Percentiles rank a stretch among this genome's conserved stretches.
phyloP scores from a whole-genome alignment of 768 basidiomycete genomes.

The Hericium alpestre region DNA sequence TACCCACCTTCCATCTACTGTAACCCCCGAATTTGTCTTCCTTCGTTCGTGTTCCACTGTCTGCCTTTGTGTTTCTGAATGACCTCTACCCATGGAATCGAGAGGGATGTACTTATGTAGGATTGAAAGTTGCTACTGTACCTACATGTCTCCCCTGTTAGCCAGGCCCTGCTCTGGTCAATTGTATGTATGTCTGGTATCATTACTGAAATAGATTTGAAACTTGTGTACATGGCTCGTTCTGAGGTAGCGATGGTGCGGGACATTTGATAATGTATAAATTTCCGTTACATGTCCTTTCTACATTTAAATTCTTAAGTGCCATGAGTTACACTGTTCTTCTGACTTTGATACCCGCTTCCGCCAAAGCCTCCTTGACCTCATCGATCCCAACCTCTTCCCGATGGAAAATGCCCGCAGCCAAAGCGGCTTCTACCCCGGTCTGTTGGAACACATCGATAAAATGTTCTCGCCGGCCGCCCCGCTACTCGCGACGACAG shows the following conservation, averaged over 20 bases:
- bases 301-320: background rate
- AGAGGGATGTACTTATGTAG: conserved; percentile 8
- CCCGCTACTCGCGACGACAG: conserved; percentile 91
- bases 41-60: background rate
- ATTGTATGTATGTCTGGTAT: background rate
- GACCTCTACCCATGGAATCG: background rate
- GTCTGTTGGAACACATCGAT: conserved; percentile 76
- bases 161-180: background rate
- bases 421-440: conserved; percentile 80
- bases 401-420: conserved; percentile 95
- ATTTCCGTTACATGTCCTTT: too few relatives aligned
- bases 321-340: background rate
- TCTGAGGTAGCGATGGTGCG: too few relatives aligned
- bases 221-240: too few relatives aligned
- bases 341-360: conserved; percentile 32
- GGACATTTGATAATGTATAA: too few relatives aligned
- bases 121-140: conserved; percentile 10
- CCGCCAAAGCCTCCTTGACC: conserved; percentile 54
- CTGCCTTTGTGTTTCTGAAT: conserved; percentile 1
- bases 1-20: background rate
- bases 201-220: background rate
- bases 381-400: conserved; percentile 74
- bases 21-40: background rate
- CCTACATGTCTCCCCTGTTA: background rate
- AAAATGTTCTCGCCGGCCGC: conserved; percentile 82